Base-by-base conservation (phyloP, 352 stramenopile genomes). In the Globisporangium carolinianum region DNA sequence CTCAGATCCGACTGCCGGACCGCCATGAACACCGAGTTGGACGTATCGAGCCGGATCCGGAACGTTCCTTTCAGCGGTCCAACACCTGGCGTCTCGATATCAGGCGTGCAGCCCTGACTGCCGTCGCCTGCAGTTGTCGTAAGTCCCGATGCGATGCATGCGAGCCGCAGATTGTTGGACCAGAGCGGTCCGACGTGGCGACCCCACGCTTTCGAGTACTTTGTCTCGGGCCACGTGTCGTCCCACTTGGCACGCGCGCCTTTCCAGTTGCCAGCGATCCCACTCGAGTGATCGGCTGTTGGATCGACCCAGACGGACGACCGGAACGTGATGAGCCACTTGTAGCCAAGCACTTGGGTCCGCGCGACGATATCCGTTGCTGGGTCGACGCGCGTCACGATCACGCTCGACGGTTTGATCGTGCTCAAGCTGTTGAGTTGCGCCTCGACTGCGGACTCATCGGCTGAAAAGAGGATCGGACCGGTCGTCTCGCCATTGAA, bases 131-230 rank as follows among this genome's bases (percentile, higher is more conserved):
- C 71, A 9, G 78, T 76, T 5, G 76, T 89, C 9, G 76, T 87
- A 37, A 94, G 55, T 0, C 79, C 76, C 43, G 80, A 75, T n/a
- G 77, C 69, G 55, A 88, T 71, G 51, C 84, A 94, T 17, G 65
- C 58, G 1, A 92, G 56, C 15, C 61, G 51, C 12, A 81, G 69
- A 0, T 65, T 66, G 1, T 71, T 85, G 1, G 55, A 14, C 5
- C 66, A 66, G 46, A 98, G 77, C 39, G 95, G 83, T 0, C 96
- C 96, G 4, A 98, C 92, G 59, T 99, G 98, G 15, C 94, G 95
- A 0, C 96, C 96, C 96, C 96, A 99, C 5, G 89, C 91, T 65
- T 97, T 98, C 2, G 93, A 98, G 71, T 98, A 98, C 0, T 87
- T 86, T 0, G 88, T 91, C 35, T 86, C 82, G 8, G 71, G 57